Evolutionary conservation across 176 grass and related monocot species (phyloP).

Genomic region (Canna indica): DNA sequence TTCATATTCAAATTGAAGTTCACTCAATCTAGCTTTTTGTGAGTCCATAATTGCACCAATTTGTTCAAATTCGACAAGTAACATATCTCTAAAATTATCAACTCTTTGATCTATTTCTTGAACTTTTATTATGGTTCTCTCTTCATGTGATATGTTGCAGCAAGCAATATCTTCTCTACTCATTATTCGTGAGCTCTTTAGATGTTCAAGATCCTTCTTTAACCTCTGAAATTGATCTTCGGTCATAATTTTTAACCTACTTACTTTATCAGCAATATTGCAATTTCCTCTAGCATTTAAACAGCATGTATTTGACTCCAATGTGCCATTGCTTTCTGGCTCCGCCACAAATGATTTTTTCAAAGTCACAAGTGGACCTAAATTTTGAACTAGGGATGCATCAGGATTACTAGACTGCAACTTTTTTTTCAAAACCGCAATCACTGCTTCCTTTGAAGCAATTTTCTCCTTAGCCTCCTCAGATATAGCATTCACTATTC

Average conservation of each 20-base stretch:
- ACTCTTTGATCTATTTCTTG: constrained; percentile 49
- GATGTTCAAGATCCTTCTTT: constrained; percentile 35
- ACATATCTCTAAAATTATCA: constrained; percentile 34
- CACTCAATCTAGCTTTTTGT: constrained; percentile 35
- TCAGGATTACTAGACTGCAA: constrained; percentile 16
- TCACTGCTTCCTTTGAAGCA: constrained; percentile 31
- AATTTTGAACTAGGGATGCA: constrained; percentile 19
- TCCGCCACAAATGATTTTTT: neutral
- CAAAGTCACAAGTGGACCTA: neutral
- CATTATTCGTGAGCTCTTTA: constrained; percentile 18
- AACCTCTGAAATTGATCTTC: constrained; percentile 49
- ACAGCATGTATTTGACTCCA: constrained; percentile 10
- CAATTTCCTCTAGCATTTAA: constrained; percentile 17
- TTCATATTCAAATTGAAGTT: constrained; percentile 54
- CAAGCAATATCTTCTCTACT: neutral
- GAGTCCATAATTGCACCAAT: constrained; percentile 43
- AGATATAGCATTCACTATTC: constrained; percentile 31
- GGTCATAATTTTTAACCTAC: constrained; percentile 26
- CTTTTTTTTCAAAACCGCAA: constrained; percentile 18
- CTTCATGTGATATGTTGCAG: neutral
- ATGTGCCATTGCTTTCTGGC: constrained; percentile 12
- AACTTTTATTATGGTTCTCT: constrained; percentile 18
- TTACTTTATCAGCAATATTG: constrained; percentile 13
- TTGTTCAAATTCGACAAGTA: constrained; percentile 52
- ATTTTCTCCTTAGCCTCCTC: constrained; percentile 33